phyloP scores from a whole-genome alignment of 257 asterid species.

The Fraxinus excelsior region DNA sequence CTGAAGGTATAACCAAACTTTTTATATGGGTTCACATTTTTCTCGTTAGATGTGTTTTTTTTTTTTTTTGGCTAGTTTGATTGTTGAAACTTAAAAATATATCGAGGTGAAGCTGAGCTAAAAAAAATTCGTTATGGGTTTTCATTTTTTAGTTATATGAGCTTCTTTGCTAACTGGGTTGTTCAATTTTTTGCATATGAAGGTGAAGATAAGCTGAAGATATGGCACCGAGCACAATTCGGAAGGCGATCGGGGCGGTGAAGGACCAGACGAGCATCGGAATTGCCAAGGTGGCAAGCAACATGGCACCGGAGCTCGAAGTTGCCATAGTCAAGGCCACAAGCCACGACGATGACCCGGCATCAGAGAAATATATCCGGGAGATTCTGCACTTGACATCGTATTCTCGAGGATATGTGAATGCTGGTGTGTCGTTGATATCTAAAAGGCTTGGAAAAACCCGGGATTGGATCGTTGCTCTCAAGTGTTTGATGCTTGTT shows the following conservation, averaged over 20 bases:
- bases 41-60: neutral
- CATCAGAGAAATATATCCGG: slow-evolving; percentile 67
- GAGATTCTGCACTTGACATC: slow-evolving; percentile 69
- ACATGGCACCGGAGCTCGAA: slow-evolving; percentile 78
- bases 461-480: slow-evolving; percentile 82
- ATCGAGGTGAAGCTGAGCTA: neutral
- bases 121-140: neutral
- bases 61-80: neutral
- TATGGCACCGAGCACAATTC: slow-evolving; percentile 76
- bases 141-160: neutral
- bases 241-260: slow-evolving; percentile 83
- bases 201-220: slow-evolving; percentile 28
- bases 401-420: slow-evolving; percentile 59
- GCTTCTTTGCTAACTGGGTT: neutral
- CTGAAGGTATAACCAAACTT: slow-evolving; percentile 25
- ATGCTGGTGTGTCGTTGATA: slow-evolving; percentile 58
- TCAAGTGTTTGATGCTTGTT: slow-evolving; percentile 67
- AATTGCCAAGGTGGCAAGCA: slow-evolving; percentile 71
- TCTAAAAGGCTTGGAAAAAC: slow-evolving; percentile 71
- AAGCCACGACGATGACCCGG: slow-evolving; percentile 80
- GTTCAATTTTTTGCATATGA: neutral
- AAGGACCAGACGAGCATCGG: slow-evolving; percentile 88
- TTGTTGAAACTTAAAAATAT: neutral
- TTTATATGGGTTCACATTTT: neutral
- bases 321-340: slow-evolving; percentile 83